Evolutionary conservation across 2,329 filamentous ascomycete species (phyloP).

Genomic region (Fusarium duplospermum): DNA sequence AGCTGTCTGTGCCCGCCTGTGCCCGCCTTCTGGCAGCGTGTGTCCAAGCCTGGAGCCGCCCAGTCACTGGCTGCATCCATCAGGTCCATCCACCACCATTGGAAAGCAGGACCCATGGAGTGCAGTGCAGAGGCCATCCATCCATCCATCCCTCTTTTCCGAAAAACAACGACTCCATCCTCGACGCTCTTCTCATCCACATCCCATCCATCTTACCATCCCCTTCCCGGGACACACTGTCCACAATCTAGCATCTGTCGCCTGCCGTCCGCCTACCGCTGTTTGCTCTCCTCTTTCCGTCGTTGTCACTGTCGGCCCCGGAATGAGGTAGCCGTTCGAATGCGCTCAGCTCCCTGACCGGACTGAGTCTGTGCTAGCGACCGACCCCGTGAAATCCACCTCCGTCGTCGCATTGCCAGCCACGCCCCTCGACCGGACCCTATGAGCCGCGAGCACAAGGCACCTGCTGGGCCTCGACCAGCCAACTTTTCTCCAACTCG

Average conservation of each 20-base stretch:
- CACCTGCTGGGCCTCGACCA: slow-evolving; percentile 70
- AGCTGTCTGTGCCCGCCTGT: slow-evolving; percentile 26
- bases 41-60: slow-evolving; percentile 8
- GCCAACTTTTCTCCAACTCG: slow-evolving; percentile 67
- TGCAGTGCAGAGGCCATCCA: slow-evolving; percentile 20
- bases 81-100: not conserved
- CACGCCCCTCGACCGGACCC: slow-evolving; percentile 46
- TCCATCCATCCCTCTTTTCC: slow-evolving; percentile 25
- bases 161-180: slow-evolving; percentile 44
- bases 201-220: slow-evolving; percentile 38
- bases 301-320: slow-evolving; percentile 47
- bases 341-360: slow-evolving; percentile 70
- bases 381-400: slow-evolving; percentile 42
- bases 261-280: slow-evolving; percentile 15
- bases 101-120: not conserved
- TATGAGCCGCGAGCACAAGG: slow-evolving; percentile 61
- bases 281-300: slow-evolving; percentile 26
- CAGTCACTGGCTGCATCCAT: slow-evolving; percentile 17
- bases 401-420: slow-evolving; percentile 47
- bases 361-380: slow-evolving; percentile 62
- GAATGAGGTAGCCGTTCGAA: slow-evolving; percentile 69
- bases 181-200: slow-evolving; percentile 38
- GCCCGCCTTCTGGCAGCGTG: slow-evolving; percentile 24
- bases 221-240: slow-evolving; percentile 25
- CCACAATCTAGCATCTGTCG: slow-evolving; percentile 25